Percentiles rank a stretch among this genome's conserved stretches.
Evolutionary conservation across 2,329 filamentous ascomycete genomes (phyloP).

Genomic region (Aspergillus eucalypticola): DNA sequence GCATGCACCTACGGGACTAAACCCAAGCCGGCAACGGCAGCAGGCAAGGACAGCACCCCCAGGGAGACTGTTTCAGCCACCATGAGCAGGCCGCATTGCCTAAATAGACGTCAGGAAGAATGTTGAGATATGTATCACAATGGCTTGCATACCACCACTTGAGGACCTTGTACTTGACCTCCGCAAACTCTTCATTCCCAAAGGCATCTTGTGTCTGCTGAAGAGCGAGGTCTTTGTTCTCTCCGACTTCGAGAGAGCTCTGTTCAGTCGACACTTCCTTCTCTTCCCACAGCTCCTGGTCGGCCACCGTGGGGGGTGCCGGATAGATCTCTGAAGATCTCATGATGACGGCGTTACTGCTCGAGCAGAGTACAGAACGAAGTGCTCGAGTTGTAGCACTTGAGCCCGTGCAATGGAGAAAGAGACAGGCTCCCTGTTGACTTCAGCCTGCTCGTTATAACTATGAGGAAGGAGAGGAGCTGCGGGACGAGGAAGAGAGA

Average conservation of each 20-base stretch:
- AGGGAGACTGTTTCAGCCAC: slow-evolving; percentile 61
- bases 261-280: slow-evolving; percentile 13
- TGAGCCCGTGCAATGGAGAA: not conserved
- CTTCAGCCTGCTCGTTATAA: not conserved
- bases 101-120: slow-evolving; percentile 33
- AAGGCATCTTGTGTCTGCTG: slow-evolving; percentile 39
- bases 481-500: not conserved
- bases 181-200: slow-evolving; percentile 41
- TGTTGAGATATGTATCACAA: not conserved
- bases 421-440: not conserved
- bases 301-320: slow-evolving; percentile 11
- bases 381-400: not conserved
- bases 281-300: slow-evolving; percentile 14
- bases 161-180: slow-evolving; percentile 55
- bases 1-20: slow-evolving; percentile 48
- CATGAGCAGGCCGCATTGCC: slow-evolving; percentile 54
- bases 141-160: slow-evolving; percentile 44
- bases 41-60: slow-evolving; percentile 58
- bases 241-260: slow-evolving; percentile 16
- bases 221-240: slow-evolving; percentile 24
- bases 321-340: slow-evolving; percentile 17
- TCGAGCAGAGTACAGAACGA: not conserved
- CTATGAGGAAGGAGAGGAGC: no score
- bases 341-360: slow-evolving; percentile 9
- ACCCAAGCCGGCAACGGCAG: slow-evolving; percentile 54